These are phyloP conservation scores for Scedosporium minutisporum DNA, from an alignment of 2,329 filamentous ascomycete species.

Conservation along the genomic window DNA sequence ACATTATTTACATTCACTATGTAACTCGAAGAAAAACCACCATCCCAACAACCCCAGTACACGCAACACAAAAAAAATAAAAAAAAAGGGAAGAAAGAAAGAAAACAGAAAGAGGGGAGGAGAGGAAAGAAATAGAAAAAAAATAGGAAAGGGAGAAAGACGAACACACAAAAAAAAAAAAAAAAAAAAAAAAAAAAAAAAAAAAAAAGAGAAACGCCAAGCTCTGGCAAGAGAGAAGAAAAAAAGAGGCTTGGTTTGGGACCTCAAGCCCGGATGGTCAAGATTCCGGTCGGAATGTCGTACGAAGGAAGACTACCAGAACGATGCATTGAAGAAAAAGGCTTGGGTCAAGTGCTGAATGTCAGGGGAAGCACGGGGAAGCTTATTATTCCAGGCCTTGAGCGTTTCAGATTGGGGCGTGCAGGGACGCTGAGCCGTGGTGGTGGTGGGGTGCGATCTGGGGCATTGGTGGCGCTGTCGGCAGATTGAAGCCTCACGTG, in stretches of 20 bases:
- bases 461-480: background rate
- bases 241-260: background rate
- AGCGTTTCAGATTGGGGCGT: constrained; percentile 2
- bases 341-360: background rate
- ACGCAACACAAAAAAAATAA: too few relatives aligned
- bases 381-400: background rate
- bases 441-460: background rate
- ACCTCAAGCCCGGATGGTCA: background rate
- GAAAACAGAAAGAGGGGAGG: too few relatives aligned
- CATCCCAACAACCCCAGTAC: too few relatives aligned
- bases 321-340: background rate
- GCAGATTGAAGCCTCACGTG: too few relatives aligned
- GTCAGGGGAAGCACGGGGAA: background rate
- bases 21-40: too few relatives aligned
- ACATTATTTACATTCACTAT: too few relatives aligned
- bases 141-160: too few relatives aligned
- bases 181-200: background rate
- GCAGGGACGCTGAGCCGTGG: background rate
- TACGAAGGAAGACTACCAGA: background rate
- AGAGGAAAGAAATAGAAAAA: too few relatives aligned
- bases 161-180: too few relatives aligned
- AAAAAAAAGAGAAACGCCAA: background rate
- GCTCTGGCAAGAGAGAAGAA: background rate
- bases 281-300: background rate
- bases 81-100: too few relatives aligned